Conservation (phyloP, 2,329 filamentous ascomycete genomes). For the Fusarium zealandicum region DNA sequence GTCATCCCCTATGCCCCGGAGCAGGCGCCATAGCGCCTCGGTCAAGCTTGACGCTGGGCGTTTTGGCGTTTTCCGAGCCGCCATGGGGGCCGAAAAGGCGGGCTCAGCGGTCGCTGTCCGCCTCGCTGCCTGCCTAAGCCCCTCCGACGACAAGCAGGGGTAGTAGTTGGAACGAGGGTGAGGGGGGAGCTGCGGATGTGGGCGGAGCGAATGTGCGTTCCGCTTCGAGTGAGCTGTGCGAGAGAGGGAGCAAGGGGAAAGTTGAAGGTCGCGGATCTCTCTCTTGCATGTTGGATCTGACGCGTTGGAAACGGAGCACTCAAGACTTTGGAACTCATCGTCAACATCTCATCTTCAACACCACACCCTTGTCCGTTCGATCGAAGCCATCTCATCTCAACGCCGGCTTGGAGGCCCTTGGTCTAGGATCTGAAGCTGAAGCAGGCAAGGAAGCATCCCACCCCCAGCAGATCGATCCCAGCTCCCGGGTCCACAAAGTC, state of each 20-base stretch:
- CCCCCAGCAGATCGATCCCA: neutral
- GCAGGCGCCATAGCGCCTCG: neutral
- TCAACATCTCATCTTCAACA: neutral
- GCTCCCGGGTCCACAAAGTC: conserved; percentile 2
- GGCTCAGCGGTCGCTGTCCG: conserved; percentile 34
- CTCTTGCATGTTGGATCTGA: too few species aligned
- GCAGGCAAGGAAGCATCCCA: conserved; percentile 1
- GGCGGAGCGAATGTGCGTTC: conserved; percentile 15
- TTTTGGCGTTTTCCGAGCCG: conserved; percentile 28
- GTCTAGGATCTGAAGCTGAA: neutral
- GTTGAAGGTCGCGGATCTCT: too few species aligned
- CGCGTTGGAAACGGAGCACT: too few species aligned
- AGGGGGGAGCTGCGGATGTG: conserved; percentile 2
- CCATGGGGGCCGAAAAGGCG: conserved; percentile 11
- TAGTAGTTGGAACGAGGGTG: conserved; percentile 25
- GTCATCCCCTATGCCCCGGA: neutral
- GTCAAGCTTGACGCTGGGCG: conserved; percentile 8
- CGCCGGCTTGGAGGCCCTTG: too few species aligned
- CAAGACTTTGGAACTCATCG: too few species aligned
- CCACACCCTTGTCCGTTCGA: neutral
- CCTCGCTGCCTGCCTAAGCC: conserved; percentile 44
- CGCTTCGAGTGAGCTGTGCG: conserved; percentile 35
- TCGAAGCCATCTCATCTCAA: conserved; percentile 3
- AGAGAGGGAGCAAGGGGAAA: conserved; percentile 7
- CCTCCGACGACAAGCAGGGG: conserved; percentile 12